phyloP scores from a whole-genome alignment of 257 asterid genomes.

The Cinchona pubescens region DNA sequence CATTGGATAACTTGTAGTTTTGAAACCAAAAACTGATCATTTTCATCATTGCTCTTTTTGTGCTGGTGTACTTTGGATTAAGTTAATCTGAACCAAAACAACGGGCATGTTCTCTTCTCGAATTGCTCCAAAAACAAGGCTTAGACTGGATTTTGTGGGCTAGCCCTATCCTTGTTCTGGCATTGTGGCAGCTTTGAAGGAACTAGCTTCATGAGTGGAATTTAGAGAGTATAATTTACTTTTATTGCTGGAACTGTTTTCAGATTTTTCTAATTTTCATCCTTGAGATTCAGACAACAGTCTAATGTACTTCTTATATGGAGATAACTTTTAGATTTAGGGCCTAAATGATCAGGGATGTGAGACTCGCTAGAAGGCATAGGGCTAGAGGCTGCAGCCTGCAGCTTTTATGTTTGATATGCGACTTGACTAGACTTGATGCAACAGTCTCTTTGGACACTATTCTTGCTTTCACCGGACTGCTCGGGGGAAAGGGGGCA shows the following conservation, averaged over 20 bases:
- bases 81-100: not conserved
- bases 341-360: not conserved
- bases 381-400: not conserved
- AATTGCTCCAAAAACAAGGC: not conserved
- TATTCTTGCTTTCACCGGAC: no score
- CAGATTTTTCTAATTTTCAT: no score
- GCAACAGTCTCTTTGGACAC: not conserved
- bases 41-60: not conserved
- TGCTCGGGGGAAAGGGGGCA: no score
- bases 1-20: no score
- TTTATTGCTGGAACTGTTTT: no score
- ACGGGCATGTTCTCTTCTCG: not conserved
- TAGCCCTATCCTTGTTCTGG: no score
- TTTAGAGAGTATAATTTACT: no score
- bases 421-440: not conserved
- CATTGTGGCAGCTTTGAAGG: no score
- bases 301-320: not conserved
- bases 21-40: not conserved
- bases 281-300: not conserved
- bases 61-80: not conserved
- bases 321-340: not conserved
- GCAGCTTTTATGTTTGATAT: not conserved
- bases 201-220: no score
- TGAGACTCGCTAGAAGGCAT: not conserved
- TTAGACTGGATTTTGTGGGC: not conserved